Evolutionary conservation across 1,139 yeast genomes (phyloP).

Genomic region (Yamadazyma pseudoaaseri): DNA sequence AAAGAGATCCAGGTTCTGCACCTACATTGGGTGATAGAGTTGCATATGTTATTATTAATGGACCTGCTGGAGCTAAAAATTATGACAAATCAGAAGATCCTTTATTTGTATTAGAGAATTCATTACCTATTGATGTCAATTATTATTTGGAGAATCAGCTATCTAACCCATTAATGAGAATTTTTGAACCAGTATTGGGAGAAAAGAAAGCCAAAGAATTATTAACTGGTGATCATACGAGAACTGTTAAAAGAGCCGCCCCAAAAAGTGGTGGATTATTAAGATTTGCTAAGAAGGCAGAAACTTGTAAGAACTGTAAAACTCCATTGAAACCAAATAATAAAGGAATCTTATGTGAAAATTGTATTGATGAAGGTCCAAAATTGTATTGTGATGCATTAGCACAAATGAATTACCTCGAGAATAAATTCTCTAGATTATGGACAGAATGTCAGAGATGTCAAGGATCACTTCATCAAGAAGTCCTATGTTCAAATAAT

Average conservation of each 20-base stretch:
- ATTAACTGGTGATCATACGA: constrained; percentile 77
- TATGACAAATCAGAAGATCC: constrained; percentile 98
- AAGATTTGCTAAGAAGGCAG: constrained; percentile 89
- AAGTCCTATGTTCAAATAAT: constrained; percentile 89
- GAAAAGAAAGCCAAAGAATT: constrained; percentile 78
- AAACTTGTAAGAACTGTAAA: constrained; percentile 84
- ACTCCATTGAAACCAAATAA: constrained; percentile 68
- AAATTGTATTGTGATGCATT: constrained; percentile 76
- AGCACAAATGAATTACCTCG: constrained; percentile 76
- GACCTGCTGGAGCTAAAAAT: constrained; percentile 75
- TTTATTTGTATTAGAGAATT: constrained; percentile 83
- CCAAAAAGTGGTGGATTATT: constrained; percentile 77
- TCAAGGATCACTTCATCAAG: constrained; percentile 94
- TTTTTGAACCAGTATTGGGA: constrained; percentile 93
- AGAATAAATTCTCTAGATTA: constrained; percentile 77
- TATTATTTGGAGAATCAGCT: constrained; percentile 93
- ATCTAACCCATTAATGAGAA: constrained; percentile 88
- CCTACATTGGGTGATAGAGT: constrained; percentile 98
- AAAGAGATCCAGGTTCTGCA: constrained; percentile 96
- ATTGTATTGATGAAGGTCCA: constrained; percentile 82
- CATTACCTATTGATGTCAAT: constrained; percentile 90
- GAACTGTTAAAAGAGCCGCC: constrained; percentile 68
- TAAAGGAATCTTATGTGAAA: constrained; percentile 78
- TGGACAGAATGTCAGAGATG: constrained; percentile 99
- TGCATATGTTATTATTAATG: constrained; percentile 87